Percentiles rank a stretch among this genome's conserved stretches.
phyloP scores from a whole-genome alignment of 768 basidiomycete genomes.

The Auricularia sp. region DNA sequence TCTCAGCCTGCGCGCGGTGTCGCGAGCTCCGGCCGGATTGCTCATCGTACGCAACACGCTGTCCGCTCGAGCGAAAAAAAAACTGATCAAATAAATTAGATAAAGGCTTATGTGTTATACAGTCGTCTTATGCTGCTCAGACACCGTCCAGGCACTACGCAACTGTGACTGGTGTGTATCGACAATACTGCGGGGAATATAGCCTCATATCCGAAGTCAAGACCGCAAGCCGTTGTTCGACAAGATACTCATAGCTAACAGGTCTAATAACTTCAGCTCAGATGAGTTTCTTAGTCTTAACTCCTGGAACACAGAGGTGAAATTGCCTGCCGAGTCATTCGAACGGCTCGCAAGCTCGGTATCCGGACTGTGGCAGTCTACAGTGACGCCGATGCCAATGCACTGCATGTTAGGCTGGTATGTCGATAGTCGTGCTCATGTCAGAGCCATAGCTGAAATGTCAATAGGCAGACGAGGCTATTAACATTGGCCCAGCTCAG shows the following conservation, averaged over 20 bases:
- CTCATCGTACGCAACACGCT: too few species aligned
- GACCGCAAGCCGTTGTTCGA: constrained; percentile 39
- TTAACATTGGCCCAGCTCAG: constrained; percentile 85
- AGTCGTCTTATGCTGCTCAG: too few species aligned
- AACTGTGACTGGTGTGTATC: not conserved
- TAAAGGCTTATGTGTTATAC: too few species aligned
- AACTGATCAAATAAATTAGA: too few species aligned
- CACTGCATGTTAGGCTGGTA: constrained; percentile 77
- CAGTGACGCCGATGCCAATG: constrained; percentile 72
- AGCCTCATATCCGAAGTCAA: too few species aligned
- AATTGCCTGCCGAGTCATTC: constrained; percentile 91
- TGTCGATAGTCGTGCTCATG: not conserved
- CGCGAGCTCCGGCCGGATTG: too few species aligned
- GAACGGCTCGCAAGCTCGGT: constrained; percentile 78
- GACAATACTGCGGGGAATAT: not conserved
- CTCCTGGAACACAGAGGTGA: constrained; percentile 53
- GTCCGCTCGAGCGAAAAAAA: too few species aligned
- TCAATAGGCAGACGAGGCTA: constrained; percentile 71
- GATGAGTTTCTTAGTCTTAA: not conserved
- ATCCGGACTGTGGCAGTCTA: constrained; percentile 89
- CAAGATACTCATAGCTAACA: constrained; percentile 87
- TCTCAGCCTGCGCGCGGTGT: not conserved
- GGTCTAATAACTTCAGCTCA: constrained; percentile 35
- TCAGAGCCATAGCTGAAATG: constrained; percentile 10
- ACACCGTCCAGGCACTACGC: not conserved